Evolutionary conservation across 768 basidiomycete species (phyloP).

Genomic region (Aureoboletus auriporus): DNA sequence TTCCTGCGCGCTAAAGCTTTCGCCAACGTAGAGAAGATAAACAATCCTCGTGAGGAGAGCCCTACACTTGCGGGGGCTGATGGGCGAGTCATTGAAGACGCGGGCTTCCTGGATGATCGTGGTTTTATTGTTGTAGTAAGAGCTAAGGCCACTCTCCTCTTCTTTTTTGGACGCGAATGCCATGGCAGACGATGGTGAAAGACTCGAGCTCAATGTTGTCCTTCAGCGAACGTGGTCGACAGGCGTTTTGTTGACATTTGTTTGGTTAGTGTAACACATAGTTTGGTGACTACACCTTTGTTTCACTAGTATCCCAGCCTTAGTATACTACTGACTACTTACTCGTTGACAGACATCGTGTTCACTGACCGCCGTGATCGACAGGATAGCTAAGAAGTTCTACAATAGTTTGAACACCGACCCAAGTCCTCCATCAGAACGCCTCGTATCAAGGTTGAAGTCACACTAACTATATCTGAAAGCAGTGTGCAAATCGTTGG

Average conservation of each 20-base stretch:
- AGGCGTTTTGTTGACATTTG: constrained; percentile 20
- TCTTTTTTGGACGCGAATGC: constrained; percentile 92
- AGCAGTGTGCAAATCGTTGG: not conserved
- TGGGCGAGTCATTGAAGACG: constrained; percentile 98
- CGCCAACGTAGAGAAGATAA: constrained; percentile 93
- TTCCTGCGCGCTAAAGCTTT: constrained; percentile 92
- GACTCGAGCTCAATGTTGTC: constrained; percentile 10
- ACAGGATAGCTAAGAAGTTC: no score
- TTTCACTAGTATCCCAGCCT: not conserved
- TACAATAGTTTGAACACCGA: no score
- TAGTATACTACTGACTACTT: not conserved
- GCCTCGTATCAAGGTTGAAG: no score
- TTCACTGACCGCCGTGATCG: no score
- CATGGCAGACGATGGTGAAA: constrained; percentile 49
- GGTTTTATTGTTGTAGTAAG: constrained; percentile 95
- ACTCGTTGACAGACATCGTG: no score
- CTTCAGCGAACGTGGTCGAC: constrained; percentile 16
- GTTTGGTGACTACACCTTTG: not conserved
- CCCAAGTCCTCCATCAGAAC: no score
- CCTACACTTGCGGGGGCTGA: constrained; percentile 95
- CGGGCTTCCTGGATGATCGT: constrained; percentile 98
- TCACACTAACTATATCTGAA: no score
- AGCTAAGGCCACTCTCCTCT: constrained; percentile 89
- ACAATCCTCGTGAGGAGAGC: constrained; percentile 95
- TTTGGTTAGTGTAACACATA: constrained; percentile 10